A percentile compares a stretch with the other conserved stretches of the same genome.
These are phyloP conservation scores for Verticillium nonalfalfae DNA, from an alignment of 2,329 filamentous ascomycete species.

Conservation along the genomic window DNA sequence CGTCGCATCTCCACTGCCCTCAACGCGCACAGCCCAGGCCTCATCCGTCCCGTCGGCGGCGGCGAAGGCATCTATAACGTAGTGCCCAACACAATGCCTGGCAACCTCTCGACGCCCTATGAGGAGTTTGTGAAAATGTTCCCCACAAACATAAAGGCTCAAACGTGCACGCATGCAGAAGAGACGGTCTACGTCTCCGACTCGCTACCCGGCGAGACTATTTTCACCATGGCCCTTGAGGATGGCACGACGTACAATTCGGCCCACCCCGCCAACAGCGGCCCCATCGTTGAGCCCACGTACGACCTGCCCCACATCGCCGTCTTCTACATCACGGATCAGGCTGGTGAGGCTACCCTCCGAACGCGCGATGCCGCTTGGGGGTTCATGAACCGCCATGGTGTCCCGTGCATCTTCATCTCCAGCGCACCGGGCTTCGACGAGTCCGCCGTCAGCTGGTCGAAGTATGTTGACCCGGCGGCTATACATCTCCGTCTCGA, in stretches of 20 bases:
- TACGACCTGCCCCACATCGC: constrained; percentile 44
- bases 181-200: constrained; percentile 18
- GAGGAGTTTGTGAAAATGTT: constrained; percentile 45
- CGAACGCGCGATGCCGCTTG: constrained; percentile 33
- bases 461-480: constrained; percentile 29
- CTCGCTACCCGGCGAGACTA: constrained; percentile 17
- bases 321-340: constrained; percentile 39
- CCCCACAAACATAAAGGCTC: constrained; percentile 38
- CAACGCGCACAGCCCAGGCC: background rate
- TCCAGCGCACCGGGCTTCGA: constrained; percentile 34
- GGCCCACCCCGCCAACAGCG: constrained; percentile 24
- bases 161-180: constrained; percentile 36
- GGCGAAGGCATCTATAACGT: constrained; percentile 42
- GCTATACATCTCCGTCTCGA: constrained; percentile 43
- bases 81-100: constrained; percentile 42
- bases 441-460: constrained; percentile 23
- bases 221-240: constrained; percentile 32
- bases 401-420: constrained; percentile 40
- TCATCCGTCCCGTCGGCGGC: constrained; percentile 3
- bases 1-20: background rate
- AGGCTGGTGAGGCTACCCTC: constrained; percentile 29
- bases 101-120: constrained; percentile 35
- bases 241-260: constrained; percentile 29
- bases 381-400: constrained; percentile 39
- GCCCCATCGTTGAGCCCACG: constrained; percentile 30